phyloP scores from a whole-genome alignment of 306 rosid genomes.

The Hylodesmum podocarpum region DNA sequence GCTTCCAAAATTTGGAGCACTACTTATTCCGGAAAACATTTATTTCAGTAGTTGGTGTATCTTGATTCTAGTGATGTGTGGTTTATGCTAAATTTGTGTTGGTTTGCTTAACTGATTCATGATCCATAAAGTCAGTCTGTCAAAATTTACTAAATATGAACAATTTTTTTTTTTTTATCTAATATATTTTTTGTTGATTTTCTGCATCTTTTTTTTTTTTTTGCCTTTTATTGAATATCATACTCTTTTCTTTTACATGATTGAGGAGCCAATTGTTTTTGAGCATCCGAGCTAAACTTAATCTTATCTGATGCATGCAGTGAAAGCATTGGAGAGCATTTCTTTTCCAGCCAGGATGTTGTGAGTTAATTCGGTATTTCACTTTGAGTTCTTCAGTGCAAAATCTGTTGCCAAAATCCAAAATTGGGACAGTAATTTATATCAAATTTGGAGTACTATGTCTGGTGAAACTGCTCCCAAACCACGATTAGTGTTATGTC shows the following conservation, averaged over 20 bases:
- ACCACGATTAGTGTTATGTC: conserved; percentile 78
- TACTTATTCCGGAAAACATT: conserved; percentile 13
- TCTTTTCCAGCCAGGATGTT: conserved; percentile 1
- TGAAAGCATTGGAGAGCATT: conserved; percentile 25
- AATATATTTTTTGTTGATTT: neutral
- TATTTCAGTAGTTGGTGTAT: neutral
- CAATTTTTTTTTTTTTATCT: neutral
- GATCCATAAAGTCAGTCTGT: conserved; percentile 9
- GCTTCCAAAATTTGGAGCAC: neutral
- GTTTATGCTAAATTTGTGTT: neutral
- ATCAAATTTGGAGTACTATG: conserved; percentile 46
- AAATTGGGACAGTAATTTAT: conserved; percentile 23
- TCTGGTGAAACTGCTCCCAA: conserved; percentile 50
- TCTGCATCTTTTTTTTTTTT: conserved; percentile 2
- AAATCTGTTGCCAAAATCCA: conserved; percentile 21
- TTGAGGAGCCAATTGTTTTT: neutral
- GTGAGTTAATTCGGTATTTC: conserved; percentile 26
- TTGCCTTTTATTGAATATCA: conserved; percentile 8
- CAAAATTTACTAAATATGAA: neutral
- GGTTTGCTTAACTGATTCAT: conserved; percentile 14
- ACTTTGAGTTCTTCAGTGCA: conserved; percentile 20
- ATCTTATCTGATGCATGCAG: conserved; percentile 37
- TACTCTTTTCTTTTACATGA: neutral
- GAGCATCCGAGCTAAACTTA: conserved; percentile 16
- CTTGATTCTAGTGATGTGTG: neutral